Evolutionary conservation across 1,284 basidiomycete species (phyloP).

Genomic region (Cryptococcus jaspeensis): DNA sequence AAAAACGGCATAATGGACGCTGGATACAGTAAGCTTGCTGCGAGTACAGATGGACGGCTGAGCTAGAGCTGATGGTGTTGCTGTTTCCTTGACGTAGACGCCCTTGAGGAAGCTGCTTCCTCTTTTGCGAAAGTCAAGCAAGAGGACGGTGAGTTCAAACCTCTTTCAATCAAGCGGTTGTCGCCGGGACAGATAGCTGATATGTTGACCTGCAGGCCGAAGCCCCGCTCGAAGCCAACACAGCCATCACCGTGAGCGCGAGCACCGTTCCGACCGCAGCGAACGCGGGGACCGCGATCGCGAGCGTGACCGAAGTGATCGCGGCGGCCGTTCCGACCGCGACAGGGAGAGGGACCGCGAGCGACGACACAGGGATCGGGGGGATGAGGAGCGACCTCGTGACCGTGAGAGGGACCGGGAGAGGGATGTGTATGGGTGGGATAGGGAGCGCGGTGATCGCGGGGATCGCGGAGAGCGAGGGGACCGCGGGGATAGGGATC

Average conservation of each 20-base stretch:
- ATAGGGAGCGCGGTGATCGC: slow-evolving; percentile 10
- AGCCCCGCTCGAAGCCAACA: slow-evolving; percentile 18
- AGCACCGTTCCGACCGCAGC: slow-evolving; percentile 1
- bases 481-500: slow-evolving; percentile 9
- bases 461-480: neutral
- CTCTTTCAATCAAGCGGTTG: neutral
- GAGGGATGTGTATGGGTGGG: slow-evolving; percentile 6
- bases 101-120: slow-evolving; percentile 31
- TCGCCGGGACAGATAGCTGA: too few species aligned
- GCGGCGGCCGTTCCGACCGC: neutral
- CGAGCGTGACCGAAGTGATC: slow-evolving; percentile 11
- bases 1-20: slow-evolving; percentile 28
- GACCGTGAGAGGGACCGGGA: slow-evolving; percentile 12
- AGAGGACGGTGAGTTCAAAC: slow-evolving; percentile 16
- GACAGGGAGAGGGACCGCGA: slow-evolving; percentile 14
- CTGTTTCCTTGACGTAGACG: slow-evolving; percentile 15
- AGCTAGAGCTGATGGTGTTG: neutral
- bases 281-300: slow-evolving; percentile 11
- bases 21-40: slow-evolving; percentile 27
- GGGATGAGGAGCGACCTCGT: neutral
- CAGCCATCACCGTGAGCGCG: slow-evolving; percentile 17
- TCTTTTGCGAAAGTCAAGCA: slow-evolving; percentile 24
- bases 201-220: neutral
- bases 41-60: neutral
- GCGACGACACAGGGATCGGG: slow-evolving; percentile 12